phyloP scores from a whole-genome alignment of 2,329 filamentous ascomycete species.

The Fusarium acutatum region DNA sequence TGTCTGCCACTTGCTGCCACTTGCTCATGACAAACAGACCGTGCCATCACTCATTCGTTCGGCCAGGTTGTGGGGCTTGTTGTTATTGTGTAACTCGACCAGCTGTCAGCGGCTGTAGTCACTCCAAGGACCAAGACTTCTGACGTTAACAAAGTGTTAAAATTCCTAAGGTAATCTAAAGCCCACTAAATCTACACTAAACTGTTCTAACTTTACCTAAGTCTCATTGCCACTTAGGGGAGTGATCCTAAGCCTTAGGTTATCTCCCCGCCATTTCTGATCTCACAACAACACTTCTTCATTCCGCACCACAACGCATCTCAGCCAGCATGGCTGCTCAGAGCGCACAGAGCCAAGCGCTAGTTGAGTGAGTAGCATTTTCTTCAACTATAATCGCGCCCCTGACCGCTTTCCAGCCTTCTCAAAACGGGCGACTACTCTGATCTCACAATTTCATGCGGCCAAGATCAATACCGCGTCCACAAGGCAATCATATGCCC shows the following conservation, averaged over 20 bases:
- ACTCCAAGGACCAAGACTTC: neutral
- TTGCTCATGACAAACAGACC: accelerated
- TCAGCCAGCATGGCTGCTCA: accelerated
- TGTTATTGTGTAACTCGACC: neutral
- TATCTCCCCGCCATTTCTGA: neutral
- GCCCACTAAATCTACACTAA: neutral
- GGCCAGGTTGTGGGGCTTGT: too few species aligned
- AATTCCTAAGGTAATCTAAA: accelerated
- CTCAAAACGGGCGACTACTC: neutral
- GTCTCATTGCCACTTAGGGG: neutral
- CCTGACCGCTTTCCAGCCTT: neutral
- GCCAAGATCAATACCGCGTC: neutral
- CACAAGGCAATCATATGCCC: constrained; percentile 19
- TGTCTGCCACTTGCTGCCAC: accelerated
- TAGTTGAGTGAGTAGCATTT: neutral
- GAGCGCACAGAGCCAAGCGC: neutral
- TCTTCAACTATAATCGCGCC: neutral
- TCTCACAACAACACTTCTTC: neutral
- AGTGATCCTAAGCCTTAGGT: neutral
- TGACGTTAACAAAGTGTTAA: accelerated
- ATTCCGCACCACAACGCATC: neutral
- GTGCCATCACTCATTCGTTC: neutral
- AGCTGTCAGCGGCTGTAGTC: neutral
- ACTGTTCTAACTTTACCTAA: neutral
- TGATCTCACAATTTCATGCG: constrained; percentile 2